Evolutionary conservation across 202 grass and related monocot genomes (phyloP).

Genomic region (Hordeum pubiflorum): DNA sequence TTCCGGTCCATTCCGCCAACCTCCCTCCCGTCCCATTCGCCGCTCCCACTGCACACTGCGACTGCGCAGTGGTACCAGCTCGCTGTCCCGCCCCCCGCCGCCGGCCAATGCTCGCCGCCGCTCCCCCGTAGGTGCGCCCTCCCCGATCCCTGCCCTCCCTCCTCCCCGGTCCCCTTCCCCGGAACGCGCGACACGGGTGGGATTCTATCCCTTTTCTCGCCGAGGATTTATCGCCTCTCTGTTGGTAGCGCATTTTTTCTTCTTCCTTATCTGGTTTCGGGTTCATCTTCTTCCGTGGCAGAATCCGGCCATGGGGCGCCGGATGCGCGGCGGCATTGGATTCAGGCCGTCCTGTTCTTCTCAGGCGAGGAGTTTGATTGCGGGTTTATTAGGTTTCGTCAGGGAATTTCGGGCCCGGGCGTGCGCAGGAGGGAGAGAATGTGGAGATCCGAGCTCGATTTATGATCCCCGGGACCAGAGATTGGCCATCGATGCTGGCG

Average conservation of each 20-base stretch:
- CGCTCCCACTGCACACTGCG: conserved; percentile 13
- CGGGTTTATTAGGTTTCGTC: not conserved
- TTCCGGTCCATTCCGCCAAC: conserved; percentile 16
- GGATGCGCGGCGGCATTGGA: not conserved
- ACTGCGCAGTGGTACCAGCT: not conserved
- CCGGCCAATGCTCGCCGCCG: conserved; percentile 5
- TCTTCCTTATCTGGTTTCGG: not conserved
- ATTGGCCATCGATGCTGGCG: conserved; percentile 13
- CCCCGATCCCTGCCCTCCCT: not conserved
- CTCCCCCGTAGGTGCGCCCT: conserved; percentile 21
- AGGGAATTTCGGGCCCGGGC: not conserved
- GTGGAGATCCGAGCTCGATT: conserved; percentile 27
- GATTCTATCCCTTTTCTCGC: not conserved
- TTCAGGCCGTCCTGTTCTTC: not conserved
- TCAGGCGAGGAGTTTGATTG: not conserved
- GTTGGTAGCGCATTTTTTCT: not conserved
- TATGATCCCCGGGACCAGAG: conserved; percentile 23
- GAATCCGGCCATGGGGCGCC: not conserved
- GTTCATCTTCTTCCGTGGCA: not conserved
- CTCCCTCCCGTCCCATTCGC: not conserved
- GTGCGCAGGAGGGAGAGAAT: not conserved
- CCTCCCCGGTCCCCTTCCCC: not conserved
- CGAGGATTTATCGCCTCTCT: not conserved
- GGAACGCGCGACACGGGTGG: not conserved
- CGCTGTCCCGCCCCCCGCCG: not conserved